Percentiles rank a stretch among this genome's conserved stretches.
Conservation (phyloP, 176 grass and related monocot genomes). For the Sorghum bicolor region DNA sequence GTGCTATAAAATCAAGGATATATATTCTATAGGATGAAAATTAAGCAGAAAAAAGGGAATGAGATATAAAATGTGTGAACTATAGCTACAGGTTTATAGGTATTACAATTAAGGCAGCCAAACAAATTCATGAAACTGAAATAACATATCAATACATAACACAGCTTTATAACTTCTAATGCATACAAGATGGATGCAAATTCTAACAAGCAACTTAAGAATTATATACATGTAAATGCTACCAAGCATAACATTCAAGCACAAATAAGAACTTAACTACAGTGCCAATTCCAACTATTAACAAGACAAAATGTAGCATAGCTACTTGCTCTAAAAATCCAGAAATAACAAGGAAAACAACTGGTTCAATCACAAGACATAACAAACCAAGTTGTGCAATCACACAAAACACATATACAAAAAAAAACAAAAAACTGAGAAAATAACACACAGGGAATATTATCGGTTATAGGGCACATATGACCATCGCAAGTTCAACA, state of each 20-base stretch:
- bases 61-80: neutral
- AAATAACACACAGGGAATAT: neutral
- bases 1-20: neutral
- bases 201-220: constrained; percentile 21
- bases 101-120: neutral
- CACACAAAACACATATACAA: neutral
- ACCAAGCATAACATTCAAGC: neutral
- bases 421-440: constrained; percentile 6
- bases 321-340: constrained; percentile 13
- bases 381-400: neutral
- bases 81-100: constrained; percentile 1
- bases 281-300: too few species aligned
- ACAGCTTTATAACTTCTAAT: neutral
- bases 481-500: neutral
- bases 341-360: constrained; percentile 19
- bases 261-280: constrained; percentile 1
- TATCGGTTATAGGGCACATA: constrained; percentile 6
- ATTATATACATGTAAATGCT: neutral
- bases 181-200: neutral
- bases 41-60: neutral
- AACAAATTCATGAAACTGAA: constrained; percentile 3
- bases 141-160: neutral
- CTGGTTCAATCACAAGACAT: constrained; percentile 14
- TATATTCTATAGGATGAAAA: neutral
- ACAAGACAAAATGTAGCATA: neutral